phyloP scores from a whole-genome alignment of 2,329 filamentous ascomycete genomes.

The Periglandula ipomoeae region DNA sequence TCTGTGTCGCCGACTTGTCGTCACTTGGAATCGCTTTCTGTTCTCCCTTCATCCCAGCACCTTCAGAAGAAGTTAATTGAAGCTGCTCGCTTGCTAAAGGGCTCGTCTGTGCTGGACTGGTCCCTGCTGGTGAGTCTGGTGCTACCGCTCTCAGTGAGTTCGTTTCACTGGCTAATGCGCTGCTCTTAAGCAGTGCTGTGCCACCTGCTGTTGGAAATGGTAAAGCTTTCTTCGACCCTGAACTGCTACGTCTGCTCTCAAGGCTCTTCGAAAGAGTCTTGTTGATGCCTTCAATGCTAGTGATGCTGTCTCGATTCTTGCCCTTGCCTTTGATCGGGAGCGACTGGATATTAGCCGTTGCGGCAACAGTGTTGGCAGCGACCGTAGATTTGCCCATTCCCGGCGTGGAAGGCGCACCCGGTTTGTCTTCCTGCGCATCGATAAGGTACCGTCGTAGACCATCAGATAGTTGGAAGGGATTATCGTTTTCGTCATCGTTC shows the following conservation, averaged over 20 bases:
- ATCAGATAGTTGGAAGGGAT: slow-evolving; percentile 93
- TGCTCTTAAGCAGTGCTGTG: slow-evolving; percentile 37
- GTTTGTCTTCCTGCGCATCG: slow-evolving; percentile 87
- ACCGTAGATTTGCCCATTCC: slow-evolving; percentile 89
- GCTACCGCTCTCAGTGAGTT: slow-evolving; percentile 45
- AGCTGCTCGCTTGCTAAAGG: slow-evolving; percentile 15
- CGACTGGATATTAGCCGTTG: slow-evolving; percentile 61
- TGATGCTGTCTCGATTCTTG: slow-evolving; percentile 34
- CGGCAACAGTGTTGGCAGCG: slow-evolving; percentile 77
- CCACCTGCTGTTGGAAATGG: slow-evolving; percentile 39
- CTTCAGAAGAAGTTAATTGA: slow-evolving; percentile 11
- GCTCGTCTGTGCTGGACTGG: slow-evolving; percentile 31
- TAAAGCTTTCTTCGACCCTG: slow-evolving; percentile 68
- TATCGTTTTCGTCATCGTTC: slow-evolving; percentile 72
- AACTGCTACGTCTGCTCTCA: slow-evolving; percentile 84
- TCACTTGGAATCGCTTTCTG: slow-evolving; percentile 1
- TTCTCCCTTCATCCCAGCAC: neutral
- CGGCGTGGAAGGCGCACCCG: slow-evolving; percentile 82
- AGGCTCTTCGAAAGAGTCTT: slow-evolving; percentile 79
- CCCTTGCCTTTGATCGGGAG: slow-evolving; percentile 37
- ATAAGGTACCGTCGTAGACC: slow-evolving; percentile 94
- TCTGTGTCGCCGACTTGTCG: slow-evolving; percentile 11
- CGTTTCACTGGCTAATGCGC: slow-evolving; percentile 47
- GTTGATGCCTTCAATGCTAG: slow-evolving; percentile 62
- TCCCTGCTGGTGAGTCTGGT: slow-evolving; percentile 30